Percentiles rank a stretch among this genome's conserved stretches.
Evolutionary conservation across 805 yeast genomes (phyloP).

Genomic region (Candida chauliodis): DNA sequence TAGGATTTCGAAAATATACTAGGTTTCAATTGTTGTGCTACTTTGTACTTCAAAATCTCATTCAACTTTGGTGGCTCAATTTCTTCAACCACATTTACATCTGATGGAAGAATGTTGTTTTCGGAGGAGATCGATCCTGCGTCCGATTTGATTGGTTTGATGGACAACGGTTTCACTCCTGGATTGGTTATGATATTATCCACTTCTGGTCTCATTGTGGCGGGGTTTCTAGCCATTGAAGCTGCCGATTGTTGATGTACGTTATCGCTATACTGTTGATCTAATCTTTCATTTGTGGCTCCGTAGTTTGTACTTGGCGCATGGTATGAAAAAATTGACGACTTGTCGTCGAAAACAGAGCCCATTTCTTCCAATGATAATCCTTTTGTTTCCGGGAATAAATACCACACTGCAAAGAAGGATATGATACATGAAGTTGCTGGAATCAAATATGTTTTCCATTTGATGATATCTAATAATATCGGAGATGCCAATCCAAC

Average conservation of each 20-base stretch:
- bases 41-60: conserved; percentile 23
- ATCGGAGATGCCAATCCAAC: conserved; percentile 93
- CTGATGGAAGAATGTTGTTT: conserved; percentile 16
- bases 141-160: conserved; percentile 23
- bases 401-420: conserved; percentile 63
- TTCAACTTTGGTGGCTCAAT: conserved; percentile 35
- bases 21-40: conserved; percentile 15
- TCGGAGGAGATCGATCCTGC: conserved; percentile 15
- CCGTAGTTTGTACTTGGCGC: conserved; percentile 18
- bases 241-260: conserved; percentile 29
- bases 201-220: conserved; percentile 25
- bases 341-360: conserved; percentile 68
- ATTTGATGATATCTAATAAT: conserved; percentile 67
- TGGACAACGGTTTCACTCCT: conserved; percentile 3
- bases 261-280: background rate
- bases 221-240: conserved; percentile 41
- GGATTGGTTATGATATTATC: conserved; percentile 5
- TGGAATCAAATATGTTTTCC: conserved; percentile 81
- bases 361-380: conserved; percentile 90
- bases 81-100: conserved; percentile 24
- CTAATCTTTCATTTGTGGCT: conserved; percentile 12
- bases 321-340: conserved; percentile 42
- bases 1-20: background rate
- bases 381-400: conserved; percentile 91
- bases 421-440: conserved; percentile 75